Evolutionary conservation across 768 basidiomycete species (phyloP), one percentile per base, ranked within the genome.

Genomic region (Suillus lakei): DNA sequence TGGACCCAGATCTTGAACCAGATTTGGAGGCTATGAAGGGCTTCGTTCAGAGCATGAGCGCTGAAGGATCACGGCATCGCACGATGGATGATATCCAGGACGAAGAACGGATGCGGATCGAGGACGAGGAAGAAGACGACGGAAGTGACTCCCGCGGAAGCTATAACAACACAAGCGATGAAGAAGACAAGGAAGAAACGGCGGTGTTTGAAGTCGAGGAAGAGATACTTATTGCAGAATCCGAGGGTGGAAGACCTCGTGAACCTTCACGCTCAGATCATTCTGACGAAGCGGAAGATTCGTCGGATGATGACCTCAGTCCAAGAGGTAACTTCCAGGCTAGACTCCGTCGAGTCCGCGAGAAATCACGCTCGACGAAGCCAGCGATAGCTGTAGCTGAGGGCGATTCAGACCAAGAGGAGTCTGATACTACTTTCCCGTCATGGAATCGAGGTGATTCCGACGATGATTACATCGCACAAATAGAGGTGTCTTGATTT

Each of bases 1-100:
- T 92, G 23, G 91, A 93, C 66, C 77, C 80, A 0, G 90, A 91
- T 28, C 60, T 88, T 48, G 81, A 82, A 10, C 46, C 83, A 12
- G 79, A 83, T 68, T 48, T 80, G 51, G 72, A 74, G 3, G 86
- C 85, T 26, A 85, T 91, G 88, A 73, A 75, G 65, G 71, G 76
- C 16, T 91, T 91, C 65, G 78, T 85, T 48, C 71, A 79, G 59
- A 82, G 88, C 6, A 82, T 86, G 80, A 76, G 84, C 64, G 81
- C 67, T 9, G 74, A 81, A 26, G 87, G 85, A 7, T 82, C 82
- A 5, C 68, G 65, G 53, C 82, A 83, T 66, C 76, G 84, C 54
- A 89, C 88, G n/a, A 86, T 88, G 77, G 90, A 88, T 70, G 91
- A 93, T 75, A 70, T 92, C 26, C 83, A 78, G 54, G 89, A 90